Conservation (phyloP, 2,329 filamentous ascomycete genomes). For the Verticillium tricorpus region DNA sequence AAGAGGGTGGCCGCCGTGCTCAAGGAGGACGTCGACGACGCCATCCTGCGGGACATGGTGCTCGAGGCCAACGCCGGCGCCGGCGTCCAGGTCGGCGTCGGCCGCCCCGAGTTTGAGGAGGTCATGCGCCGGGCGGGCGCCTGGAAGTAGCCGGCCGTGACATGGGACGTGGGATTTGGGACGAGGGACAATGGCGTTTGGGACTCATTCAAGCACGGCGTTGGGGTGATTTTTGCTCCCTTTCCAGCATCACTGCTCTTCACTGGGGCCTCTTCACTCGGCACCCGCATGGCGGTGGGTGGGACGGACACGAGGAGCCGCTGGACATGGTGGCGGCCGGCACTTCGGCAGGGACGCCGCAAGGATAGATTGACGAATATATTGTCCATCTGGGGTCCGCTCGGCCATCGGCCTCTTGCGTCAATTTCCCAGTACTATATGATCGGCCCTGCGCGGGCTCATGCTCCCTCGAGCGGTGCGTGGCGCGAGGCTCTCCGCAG, state of each 20-base stretch:
- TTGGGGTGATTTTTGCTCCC: neutral
- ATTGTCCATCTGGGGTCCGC: neutral
- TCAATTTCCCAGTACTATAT: neutral
- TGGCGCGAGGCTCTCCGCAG: neutral
- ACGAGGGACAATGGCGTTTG: neutral
- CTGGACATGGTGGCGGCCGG: too few relatives aligned
- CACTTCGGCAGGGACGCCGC: too few relatives aligned
- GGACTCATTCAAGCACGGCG: neutral
- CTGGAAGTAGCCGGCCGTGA: slow-evolving; percentile 55
- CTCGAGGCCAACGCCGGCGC: slow-evolving; percentile 84
- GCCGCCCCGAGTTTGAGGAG: slow-evolving; percentile 74
- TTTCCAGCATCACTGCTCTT: too few relatives aligned
- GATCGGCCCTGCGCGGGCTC: neutral
- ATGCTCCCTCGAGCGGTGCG: neutral
- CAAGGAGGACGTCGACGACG: slow-evolving; percentile 80
- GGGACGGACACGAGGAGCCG: too few relatives aligned
- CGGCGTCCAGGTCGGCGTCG: slow-evolving; percentile 66
- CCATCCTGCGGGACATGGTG: slow-evolving; percentile 88
- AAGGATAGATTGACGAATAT: neutral
- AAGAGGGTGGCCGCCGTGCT: slow-evolving; percentile 73
- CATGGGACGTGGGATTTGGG: neutral
- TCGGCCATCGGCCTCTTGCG: neutral
- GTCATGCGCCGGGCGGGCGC: slow-evolving; percentile 83
- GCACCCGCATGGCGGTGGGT: too few relatives aligned
- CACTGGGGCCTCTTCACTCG: too few relatives aligned